Base-by-base conservation (phyloP, 225 moss, liverwort and hornwort species). In the Lunularia cruciata region DNA sequence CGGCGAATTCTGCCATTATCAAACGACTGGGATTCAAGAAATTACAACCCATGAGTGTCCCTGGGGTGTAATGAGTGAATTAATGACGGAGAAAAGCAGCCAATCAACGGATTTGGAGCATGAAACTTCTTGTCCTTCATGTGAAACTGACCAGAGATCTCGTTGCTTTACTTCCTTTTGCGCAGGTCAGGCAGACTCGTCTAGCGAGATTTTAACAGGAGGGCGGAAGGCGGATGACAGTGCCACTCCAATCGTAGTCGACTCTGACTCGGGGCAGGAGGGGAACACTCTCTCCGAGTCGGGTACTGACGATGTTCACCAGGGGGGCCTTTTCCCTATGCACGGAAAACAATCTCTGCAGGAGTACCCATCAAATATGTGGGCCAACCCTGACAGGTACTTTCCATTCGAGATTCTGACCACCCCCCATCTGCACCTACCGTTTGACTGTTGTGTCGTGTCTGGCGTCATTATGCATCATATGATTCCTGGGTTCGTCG, bases 351-450 rank as follows among this genome's bases (percentile, higher is more conserved):
- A 75, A 38, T 63, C 82, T 14, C 28, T 65, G 20, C 82, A 83
- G 58, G 72, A 78, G 52, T 63, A 75, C 18, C 64, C 72, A n/a
- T 69, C 82, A 9, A 72, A 47, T 59, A 25, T 72, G 74, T 83
- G 82, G 82, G 78, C 78, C 75, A 83, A 72, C 45, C 70, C 75
- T 71, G 82, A 78, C 77, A 82, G 82, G 82, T 77, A 63, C 56
- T 47, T 68, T 53, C 15, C 22, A 8, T 3, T 42, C n/a, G 37
- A 18, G 14, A 36, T 36, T 19, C 69, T 63, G 48, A 64, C 65
- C 7, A 48, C 69, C 28, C n/a, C 65, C 69, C 35, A 69, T 59
- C 22, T 40, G 38, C 40, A n/a, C 32, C 34, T 6, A 8, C 34
- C 35, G 46, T 66, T n/a, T 54, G 49, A 13, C 33, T 12, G 35